Evolutionary conservation across 352 stramenopile species (phyloP).

Genomic region (Globisporangium orthogonon): DNA sequence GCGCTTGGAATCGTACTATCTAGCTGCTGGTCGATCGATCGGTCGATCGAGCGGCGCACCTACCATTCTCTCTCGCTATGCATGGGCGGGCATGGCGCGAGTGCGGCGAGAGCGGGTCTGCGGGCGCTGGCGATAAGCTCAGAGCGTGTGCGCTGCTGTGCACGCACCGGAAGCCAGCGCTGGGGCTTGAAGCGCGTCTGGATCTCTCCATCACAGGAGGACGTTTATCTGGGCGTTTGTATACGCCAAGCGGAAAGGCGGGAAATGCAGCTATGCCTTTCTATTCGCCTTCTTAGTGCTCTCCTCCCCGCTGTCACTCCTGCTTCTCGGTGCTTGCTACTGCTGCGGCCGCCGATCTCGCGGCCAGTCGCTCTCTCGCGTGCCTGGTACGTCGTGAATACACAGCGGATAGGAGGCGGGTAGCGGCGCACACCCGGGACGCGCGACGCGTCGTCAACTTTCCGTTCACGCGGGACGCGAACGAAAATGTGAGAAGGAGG

Average conservation of each 20-base stretch:
- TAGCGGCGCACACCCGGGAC: neutral
- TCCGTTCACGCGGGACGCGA: neutral
- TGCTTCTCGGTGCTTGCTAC: no score
- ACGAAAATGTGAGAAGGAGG: slow-evolving; percentile 1
- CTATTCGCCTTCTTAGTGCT: neutral
- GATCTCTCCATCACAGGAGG: neutral
- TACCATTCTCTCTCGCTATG: no score
- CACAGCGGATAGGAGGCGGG: neutral
- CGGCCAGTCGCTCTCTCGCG: neutral
- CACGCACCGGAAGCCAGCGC: neutral
- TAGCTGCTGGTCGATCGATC: no score
- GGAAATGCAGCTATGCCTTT: neutral
- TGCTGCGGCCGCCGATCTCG: neutral
- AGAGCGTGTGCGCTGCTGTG: slow-evolving; percentile 3
- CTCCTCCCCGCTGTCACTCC: neutral
- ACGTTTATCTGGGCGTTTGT: neutral
- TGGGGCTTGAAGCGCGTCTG: neutral
- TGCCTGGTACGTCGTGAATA: neutral
- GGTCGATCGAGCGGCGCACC: no score
- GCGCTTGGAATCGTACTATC: no score
- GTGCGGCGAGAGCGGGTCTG: neutral
- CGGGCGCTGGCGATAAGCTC: slow-evolving; percentile 10
- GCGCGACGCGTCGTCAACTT: neutral
- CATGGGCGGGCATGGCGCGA: neutral
- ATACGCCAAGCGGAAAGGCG: neutral